Conservation (phyloP, 495 filamentous ascomycete genomes). For the Hyaloscypha hepaticicola region DNA sequence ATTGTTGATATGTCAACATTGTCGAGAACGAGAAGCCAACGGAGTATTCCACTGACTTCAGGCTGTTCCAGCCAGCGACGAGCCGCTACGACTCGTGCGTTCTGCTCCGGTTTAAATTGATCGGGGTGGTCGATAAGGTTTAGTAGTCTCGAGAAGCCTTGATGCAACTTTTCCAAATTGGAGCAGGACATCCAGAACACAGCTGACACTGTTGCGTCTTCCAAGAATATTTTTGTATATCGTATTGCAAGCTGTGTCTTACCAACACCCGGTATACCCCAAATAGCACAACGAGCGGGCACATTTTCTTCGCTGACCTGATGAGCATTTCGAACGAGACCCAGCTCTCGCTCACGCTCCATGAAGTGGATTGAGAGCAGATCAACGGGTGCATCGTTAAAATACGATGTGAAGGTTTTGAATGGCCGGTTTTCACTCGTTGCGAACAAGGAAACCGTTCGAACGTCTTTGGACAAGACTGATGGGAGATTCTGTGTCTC, state of each 20-base stretch:
- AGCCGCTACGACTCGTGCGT: neutral
- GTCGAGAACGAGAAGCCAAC: neutral
- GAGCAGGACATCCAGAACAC: neutral
- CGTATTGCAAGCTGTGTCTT: neutral
- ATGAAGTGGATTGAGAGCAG: neutral
- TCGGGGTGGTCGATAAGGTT: neutral
- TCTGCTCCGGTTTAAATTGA: neutral
- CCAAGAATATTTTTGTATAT: constrained; percentile 3
- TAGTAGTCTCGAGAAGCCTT: constrained; percentile 2
- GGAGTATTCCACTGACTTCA: neutral
- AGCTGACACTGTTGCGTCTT: neutral
- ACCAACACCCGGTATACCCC: neutral
- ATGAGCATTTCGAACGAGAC: neutral
- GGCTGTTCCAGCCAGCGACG: neutral
- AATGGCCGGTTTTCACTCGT: too few relatives aligned
- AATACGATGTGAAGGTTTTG: neutral
- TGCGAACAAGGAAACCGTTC: too few relatives aligned
- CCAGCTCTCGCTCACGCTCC: neutral
- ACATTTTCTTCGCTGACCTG: neutral
- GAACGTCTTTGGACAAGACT: too few relatives aligned
- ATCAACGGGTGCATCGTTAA: constrained; percentile 1
- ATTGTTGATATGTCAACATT: neutral
- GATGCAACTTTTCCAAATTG: neutral
- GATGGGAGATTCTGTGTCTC: too few relatives aligned
- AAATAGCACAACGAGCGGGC: neutral